Percentiles rank a stretch among this genome's conserved stretches.
Evolutionary conservation across 2,329 filamentous ascomycete species (phyloP).

Genomic region (Thelonectria discophora): DNA sequence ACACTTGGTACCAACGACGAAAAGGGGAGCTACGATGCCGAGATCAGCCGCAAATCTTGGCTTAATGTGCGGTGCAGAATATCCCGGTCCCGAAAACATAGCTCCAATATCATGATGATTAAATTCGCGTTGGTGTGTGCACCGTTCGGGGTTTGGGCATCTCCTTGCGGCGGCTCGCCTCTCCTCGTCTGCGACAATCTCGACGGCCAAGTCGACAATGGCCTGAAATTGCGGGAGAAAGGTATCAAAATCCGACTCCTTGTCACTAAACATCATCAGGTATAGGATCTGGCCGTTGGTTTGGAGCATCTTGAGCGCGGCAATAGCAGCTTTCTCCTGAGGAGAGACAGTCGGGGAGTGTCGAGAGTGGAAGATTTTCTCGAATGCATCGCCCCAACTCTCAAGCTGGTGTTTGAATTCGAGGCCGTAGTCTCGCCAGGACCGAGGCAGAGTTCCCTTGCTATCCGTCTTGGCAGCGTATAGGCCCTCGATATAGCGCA

Average conservation of each 20-base stretch:
- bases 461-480: conserved; percentile 58
- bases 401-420: conserved; percentile 61
- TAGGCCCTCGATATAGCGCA: conserved; percentile 67
- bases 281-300: conserved; percentile 67
- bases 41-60: conserved; percentile 71
- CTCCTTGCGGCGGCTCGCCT: conserved; percentile 56
- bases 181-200: conserved; percentile 68
- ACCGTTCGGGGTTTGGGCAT: conserved; percentile 55
- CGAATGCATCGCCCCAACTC: conserved; percentile 65
- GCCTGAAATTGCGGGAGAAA: conserved; percentile 61
- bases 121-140: conserved; percentile 50
- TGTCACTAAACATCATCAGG: conserved; percentile 67
- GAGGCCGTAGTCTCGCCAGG: conserved; percentile 57
- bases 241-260: conserved; percentile 66
- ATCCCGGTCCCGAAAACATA: conserved; percentile 52
- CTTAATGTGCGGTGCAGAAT: conserved; percentile 63
- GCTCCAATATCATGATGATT: conserved; percentile 31
- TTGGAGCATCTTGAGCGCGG: conserved; percentile 70
- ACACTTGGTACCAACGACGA: conserved; percentile 73
- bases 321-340: conserved; percentile 67
- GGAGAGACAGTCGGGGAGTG: conserved; percentile 57
- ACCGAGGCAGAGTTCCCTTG: conserved; percentile 61
- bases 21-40: conserved; percentile 71
- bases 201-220: conserved; percentile 66
- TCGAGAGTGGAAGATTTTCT: conserved; percentile 61